These are phyloP conservation scores for Hortaea werneckii DNA, from an alignment of 2,329 filamentous ascomycete species.

Conservation along the genomic window DNA sequence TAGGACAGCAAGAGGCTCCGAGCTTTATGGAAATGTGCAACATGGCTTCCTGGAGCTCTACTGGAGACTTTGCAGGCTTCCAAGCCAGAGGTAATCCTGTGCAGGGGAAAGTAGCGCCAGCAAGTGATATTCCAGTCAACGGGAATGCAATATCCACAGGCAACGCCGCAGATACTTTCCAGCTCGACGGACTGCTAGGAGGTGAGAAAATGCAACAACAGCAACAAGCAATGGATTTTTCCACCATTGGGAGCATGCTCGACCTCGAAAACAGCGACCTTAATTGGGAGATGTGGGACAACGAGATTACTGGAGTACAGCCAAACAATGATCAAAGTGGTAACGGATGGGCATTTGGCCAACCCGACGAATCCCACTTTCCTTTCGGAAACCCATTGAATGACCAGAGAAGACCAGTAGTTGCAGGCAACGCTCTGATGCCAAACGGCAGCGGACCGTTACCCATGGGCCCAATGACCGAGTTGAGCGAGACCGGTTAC, in stretches of 20 bases:
- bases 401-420: not conserved
- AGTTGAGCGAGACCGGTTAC: not conserved
- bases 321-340: no score
- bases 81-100: not conserved
- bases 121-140: not conserved
- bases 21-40: no score
- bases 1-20: not conserved
- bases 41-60: not conserved
- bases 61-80: not conserved
- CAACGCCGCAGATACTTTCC: not conserved
- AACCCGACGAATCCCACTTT: not conserved
- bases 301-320: slow-evolving; percentile 1
- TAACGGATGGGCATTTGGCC: not conserved
- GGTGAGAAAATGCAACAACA: not conserved
- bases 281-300: slow-evolving; percentile 23
- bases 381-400: not conserved
- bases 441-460: not conserved
- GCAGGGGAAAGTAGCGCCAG: not conserved
- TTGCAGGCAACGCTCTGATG: not conserved
- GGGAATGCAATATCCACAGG: not conserved
- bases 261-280: slow-evolving; percentile 14
- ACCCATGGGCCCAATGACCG: not conserved
- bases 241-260: slow-evolving; percentile 22
- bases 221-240: slow-evolving; percentile 13
- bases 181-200: not conserved